Evolutionary conservation across 108 stramenopile species (phyloP).

Genomic region (Pseudonitzschia delicatissima): DNA sequence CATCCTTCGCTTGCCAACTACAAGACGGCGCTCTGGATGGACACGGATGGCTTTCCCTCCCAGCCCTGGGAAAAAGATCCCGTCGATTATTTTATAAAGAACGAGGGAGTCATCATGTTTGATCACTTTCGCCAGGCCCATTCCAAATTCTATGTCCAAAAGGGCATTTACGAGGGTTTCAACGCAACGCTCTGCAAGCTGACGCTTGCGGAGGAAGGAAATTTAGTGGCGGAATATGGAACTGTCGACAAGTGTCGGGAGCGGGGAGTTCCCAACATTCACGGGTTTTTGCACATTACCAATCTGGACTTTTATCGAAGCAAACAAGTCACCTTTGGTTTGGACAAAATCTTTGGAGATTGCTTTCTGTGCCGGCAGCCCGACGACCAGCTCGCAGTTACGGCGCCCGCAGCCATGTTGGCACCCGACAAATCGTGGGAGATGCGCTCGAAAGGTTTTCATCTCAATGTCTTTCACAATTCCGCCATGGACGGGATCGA

Average conservation of each 20-base stretch:
- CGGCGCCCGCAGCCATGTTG: slow-evolving; percentile 35
- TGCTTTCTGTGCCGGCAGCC: slow-evolving; percentile 22
- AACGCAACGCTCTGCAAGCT: not conserved
- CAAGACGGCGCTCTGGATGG: slow-evolving; percentile 47
- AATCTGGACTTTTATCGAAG: slow-evolving; percentile 44
- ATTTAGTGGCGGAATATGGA: not conserved
- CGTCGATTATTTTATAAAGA: slow-evolving; percentile 24
- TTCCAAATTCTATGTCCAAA: not conserved
- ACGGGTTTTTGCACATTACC: slow-evolving; percentile 52
- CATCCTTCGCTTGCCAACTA: slow-evolving; percentile 35
- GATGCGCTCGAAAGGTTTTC: slow-evolving; percentile 18
- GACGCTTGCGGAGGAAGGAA: not conserved
- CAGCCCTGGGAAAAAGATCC: slow-evolving; percentile 40
- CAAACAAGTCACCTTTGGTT: slow-evolving; percentile 6
- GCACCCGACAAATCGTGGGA: slow-evolving; percentile 28
- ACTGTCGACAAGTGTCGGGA: not conserved
- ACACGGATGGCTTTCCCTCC: slow-evolving; percentile 42
- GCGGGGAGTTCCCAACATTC: slow-evolving; percentile 13
- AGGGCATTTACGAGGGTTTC: not conserved
- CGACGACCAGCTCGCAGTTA: slow-evolving; percentile 46
- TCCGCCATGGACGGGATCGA: slow-evolving; percentile 23
- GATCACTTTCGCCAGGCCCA: slow-evolving; percentile 18
- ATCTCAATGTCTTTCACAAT: slow-evolving; percentile 40
- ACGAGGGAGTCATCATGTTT: slow-evolving; percentile 37
- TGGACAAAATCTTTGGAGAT: slow-evolving; percentile 24